phyloP scores from a whole-genome alignment of 1,139 yeast genomes.

The Groenewaldozyma auringiensis region DNA sequence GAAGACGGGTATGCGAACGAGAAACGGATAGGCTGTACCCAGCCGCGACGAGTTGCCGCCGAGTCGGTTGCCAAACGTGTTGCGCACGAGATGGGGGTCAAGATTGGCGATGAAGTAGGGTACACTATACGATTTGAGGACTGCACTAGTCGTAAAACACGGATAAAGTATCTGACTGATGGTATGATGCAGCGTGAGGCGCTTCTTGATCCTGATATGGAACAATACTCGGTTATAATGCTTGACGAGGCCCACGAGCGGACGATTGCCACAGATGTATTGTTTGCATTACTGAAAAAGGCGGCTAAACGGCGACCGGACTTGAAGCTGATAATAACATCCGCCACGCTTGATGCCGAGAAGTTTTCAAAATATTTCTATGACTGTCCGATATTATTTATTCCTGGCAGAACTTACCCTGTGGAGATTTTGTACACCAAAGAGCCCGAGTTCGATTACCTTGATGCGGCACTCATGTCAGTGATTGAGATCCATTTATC shows the following conservation, averaged over 20 bases:
- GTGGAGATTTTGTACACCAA: slow-evolving; percentile 72
- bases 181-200: slow-evolving; percentile 91
- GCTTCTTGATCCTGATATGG: slow-evolving; percentile 62
- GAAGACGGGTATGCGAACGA: slow-evolving; percentile 61
- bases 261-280: slow-evolving; percentile 86
- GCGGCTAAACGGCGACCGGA: slow-evolving; percentile 67
- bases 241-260: slow-evolving; percentile 96
- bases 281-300: slow-evolving; percentile 74
- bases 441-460: slow-evolving; percentile 78
- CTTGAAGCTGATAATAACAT: slow-evolving; percentile 72
- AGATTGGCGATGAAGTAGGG: slow-evolving; percentile 77
- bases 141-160: slow-evolving; percentile 49
- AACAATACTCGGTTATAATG: slow-evolving; percentile 74
- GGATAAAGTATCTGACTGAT: slow-evolving; percentile 87
- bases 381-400: slow-evolving; percentile 69
- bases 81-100: slow-evolving; percentile 67
- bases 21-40: slow-evolving; percentile 78
- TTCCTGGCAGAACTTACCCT: slow-evolving; percentile 87
- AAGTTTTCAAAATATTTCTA: slow-evolving; percentile 75
- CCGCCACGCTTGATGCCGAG: slow-evolving; percentile 84
- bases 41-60: slow-evolving; percentile 95
- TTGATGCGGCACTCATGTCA: slow-evolving; percentile 73
- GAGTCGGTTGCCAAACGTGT: slow-evolving; percentile 88
- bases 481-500: slow-evolving; percentile 75
- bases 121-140: slow-evolving; percentile 86